These are phyloP conservation scores for Chalara sp. DNA, from an alignment of 2,329 filamentous ascomycete genomes.

Conservation along the genomic window DNA sequence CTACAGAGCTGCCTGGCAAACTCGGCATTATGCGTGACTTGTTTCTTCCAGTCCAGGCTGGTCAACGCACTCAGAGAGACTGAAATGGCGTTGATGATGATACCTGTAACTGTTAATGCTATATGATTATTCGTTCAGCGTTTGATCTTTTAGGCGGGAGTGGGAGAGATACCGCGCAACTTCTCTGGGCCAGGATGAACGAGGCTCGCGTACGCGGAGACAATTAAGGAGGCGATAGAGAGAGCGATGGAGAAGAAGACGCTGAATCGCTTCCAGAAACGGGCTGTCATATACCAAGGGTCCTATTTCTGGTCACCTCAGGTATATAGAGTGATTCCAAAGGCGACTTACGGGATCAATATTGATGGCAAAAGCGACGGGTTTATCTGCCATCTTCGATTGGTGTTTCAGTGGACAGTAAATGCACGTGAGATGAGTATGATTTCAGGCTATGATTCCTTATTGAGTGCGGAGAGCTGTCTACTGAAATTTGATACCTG, in stretches of 20 bases:
- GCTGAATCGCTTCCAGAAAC: conserved; percentile 21
- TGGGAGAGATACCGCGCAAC: not conserved
- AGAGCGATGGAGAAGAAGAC: conserved; percentile 16
- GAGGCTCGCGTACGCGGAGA: conserved; percentile 14
- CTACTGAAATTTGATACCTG: no score
- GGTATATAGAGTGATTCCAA: no score
- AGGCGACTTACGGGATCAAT: no score
- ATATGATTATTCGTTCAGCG: not conserved
- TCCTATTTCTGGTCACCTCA: not conserved
- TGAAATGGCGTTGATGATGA: conserved; percentile 17
- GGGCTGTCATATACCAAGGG: conserved; percentile 13
- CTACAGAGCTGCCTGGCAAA: conserved; percentile 17
- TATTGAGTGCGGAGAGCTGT: no score
- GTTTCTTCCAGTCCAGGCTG: conserved; percentile 18
- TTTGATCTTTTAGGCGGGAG: not conserved
- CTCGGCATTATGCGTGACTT: conserved; percentile 14
- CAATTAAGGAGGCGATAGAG: conserved; percentile 11
- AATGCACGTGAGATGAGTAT: no score
- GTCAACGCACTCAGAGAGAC: conserved; percentile 18
- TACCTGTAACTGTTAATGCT: conserved; percentile 17
- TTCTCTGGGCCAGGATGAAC: not conserved
- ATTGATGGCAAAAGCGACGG: no score
- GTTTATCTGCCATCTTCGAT: no score
- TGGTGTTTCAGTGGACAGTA: no score
- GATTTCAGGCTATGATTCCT: no score